Percentiles rank a stretch among this genome's conserved stretches.
phyloP scores from a whole-genome alignment of 1,284 basidiomycete genomes.

The Xerocomus amazonicus region DNA sequence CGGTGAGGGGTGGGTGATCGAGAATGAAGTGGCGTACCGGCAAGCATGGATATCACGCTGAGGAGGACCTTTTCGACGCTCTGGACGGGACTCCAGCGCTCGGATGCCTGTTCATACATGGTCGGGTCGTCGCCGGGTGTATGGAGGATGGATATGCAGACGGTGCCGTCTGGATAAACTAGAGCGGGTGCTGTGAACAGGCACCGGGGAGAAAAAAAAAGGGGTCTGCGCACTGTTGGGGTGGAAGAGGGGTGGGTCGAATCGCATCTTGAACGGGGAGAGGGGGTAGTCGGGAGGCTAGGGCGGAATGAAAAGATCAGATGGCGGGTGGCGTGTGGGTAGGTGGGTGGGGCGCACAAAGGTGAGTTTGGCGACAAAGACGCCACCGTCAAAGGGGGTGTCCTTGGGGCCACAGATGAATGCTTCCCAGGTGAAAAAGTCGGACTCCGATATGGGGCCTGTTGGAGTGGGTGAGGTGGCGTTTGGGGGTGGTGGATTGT shows the following conservation, averaged over 20 bases:
- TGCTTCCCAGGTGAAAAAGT: constrained; percentile 99
- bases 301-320: too few species aligned
- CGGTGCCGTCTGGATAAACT: constrained; percentile 89
- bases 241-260: constrained; percentile 95
- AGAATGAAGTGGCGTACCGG: constrained; percentile 49
- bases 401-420: constrained; percentile 95
- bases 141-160: constrained; percentile 98
- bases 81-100: constrained; percentile 98
- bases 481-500: not conserved
- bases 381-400: constrained; percentile 97
- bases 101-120: constrained; percentile 90
- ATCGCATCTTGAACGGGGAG: constrained; percentile 98
- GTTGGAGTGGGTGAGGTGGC: constrained; percentile 7
- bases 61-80: constrained; percentile 95
- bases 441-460: constrained; percentile 90
- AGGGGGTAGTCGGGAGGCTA: constrained; percentile 91
- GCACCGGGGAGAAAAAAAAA: not conserved
- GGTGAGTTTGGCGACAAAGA: constrained; percentile 89
- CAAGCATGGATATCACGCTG: constrained; percentile 98
- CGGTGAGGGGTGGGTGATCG: not conserved
- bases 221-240: constrained; percentile 79
- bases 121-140: constrained; percentile 94
- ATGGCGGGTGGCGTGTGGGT: too few species aligned
- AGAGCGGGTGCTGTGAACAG: constrained; percentile 1
- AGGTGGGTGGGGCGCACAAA: constrained; percentile 66